phyloP scores from a whole-genome alignment of 2,329 filamentous ascomycete species.

The Exophiala sideris region DNA sequence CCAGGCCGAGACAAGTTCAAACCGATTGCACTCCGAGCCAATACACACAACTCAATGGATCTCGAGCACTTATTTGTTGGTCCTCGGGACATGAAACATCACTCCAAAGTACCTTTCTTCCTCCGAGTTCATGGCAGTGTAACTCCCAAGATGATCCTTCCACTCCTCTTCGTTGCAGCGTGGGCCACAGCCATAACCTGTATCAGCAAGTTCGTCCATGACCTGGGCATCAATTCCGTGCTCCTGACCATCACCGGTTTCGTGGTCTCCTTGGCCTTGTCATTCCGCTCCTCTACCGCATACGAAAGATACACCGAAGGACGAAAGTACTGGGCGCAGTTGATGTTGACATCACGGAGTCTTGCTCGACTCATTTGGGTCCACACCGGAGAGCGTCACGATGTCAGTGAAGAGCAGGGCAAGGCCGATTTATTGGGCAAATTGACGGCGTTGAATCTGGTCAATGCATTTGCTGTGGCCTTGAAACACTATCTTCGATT shows the following conservation, averaged over 20 bases:
- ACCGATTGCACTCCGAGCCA: conserved; percentile 16
- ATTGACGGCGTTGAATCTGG: conserved; percentile 69
- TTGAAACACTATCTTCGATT: conserved; percentile 82
- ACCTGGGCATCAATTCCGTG: conserved; percentile 59
- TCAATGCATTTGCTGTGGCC: conserved; percentile 72
- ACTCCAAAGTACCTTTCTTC: conserved; percentile 74
- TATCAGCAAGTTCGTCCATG: conserved; percentile 48
- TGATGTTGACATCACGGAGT: conserved; percentile 56
- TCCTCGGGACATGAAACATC: conserved; percentile 66
- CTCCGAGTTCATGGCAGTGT: conserved; percentile 74
- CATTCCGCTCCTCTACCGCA: conserved; percentile 72
- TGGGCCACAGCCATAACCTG: conserved; percentile 67
- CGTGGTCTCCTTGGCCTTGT: conserved; percentile 73
- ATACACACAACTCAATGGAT: conserved; percentile 38
- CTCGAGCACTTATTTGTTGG: conserved; percentile 60
- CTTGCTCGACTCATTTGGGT: conserved; percentile 76
- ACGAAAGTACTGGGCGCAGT: conserved; percentile 61
- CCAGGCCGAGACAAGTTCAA: conserved; percentile 21
- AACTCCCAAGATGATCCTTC: conserved; percentile 69
- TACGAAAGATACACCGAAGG: conserved; percentile 67
- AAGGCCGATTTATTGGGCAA: conserved; percentile 70
- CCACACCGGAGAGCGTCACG: conserved; percentile 61
- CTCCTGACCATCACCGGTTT: conserved; percentile 76
- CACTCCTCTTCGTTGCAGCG: conserved; percentile 57
- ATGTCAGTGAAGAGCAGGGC: conserved; percentile 41